Percentiles rank a stretch among this genome's conserved stretches.
phyloP scores from a whole-genome alignment of 1,284 basidiomycete species.

The Tremellales sp. region DNA sequence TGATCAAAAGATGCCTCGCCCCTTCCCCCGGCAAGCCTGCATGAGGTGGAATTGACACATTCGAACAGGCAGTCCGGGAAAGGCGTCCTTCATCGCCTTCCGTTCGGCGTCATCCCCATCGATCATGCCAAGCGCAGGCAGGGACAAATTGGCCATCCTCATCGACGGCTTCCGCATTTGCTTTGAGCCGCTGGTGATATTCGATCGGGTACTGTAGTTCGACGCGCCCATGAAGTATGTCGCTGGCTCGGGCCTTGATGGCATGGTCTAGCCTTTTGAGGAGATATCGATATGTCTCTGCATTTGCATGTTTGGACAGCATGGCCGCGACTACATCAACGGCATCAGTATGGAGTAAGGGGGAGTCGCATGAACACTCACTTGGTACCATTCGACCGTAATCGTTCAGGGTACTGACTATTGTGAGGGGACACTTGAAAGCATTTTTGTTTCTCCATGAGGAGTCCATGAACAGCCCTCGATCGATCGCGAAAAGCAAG shows the following conservation, averaged over 20 bases:
- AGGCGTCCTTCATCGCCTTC: background rate
- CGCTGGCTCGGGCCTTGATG: background rate
- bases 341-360: background rate
- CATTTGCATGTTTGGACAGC: constrained; percentile 5
- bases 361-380: background rate
- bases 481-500: background rate
- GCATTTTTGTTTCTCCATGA: constrained; percentile 2
- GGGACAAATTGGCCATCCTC: background rate
- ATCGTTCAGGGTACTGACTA: background rate
- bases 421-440: background rate
- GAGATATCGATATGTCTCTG: constrained; percentile 3
- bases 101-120: background rate
- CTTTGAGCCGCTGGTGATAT: too few species aligned
- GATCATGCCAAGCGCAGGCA: constrained; percentile 1
- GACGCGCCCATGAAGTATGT: background rate
- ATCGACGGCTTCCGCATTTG: background rate
- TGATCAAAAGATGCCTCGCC: too few species aligned
- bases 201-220: background rate
- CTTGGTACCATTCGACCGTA: constrained; percentile 1
- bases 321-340: constrained; percentile 7
- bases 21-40: background rate
- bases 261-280: background rate
- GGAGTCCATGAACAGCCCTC: constrained; percentile 3
- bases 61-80: background rate
- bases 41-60: constrained; percentile 1